Evolutionary conservation across 1,139 yeast species (phyloP).

Genomic region (Hyphopichia pseudoburtonii): DNA sequence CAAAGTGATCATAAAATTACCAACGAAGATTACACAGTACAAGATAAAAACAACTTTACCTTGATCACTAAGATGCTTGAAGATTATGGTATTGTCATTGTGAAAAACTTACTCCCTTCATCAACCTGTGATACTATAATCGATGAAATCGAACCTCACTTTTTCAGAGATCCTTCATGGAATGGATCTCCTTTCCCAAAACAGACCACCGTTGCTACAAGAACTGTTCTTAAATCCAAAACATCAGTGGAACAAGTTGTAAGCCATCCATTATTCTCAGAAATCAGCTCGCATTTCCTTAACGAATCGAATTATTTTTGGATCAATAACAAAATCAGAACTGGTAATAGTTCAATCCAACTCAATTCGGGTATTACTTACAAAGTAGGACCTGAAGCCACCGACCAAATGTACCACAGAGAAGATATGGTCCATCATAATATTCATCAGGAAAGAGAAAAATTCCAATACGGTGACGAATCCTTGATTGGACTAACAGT

Average conservation of each 20-base stretch:
- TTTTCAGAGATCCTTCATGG: conserved; percentile 17
- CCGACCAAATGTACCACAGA: conserved; percentile 19
- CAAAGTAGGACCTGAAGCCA: conserved; percentile 25
- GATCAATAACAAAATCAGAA: conserved; percentile 17
- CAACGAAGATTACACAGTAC: conserved; percentile 10
- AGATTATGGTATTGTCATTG: conserved; percentile 20
- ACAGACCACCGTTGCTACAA: conserved; percentile 17
- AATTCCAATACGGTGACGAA: conserved; percentile 15
- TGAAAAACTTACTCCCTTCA: conserved; percentile 13
- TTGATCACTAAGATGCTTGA: conserved; percentile 12
- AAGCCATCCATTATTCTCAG: conserved; percentile 13
- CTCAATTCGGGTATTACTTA: conserved; percentile 23
- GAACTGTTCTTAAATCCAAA: conserved; percentile 17
- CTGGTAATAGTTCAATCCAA: conserved; percentile 19
- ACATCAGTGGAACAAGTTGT: conserved; percentile 15
- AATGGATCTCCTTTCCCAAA: conserved; percentile 19
- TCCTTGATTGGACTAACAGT: conserved; percentile 18
- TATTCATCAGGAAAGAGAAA: conserved; percentile 12
- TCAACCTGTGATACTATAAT: conserved; percentile 12
- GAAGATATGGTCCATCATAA: conserved; percentile 23
- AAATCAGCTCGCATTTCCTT: conserved; percentile 13
- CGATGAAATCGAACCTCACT: conserved; percentile 17
- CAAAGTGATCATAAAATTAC: conserved; percentile 6
- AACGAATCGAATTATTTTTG: conserved; percentile 17
- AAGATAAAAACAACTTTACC: conserved; percentile 9